Base-by-base conservation (phyloP, 208 protist genomes). In the Leishmania arabica region DNA sequence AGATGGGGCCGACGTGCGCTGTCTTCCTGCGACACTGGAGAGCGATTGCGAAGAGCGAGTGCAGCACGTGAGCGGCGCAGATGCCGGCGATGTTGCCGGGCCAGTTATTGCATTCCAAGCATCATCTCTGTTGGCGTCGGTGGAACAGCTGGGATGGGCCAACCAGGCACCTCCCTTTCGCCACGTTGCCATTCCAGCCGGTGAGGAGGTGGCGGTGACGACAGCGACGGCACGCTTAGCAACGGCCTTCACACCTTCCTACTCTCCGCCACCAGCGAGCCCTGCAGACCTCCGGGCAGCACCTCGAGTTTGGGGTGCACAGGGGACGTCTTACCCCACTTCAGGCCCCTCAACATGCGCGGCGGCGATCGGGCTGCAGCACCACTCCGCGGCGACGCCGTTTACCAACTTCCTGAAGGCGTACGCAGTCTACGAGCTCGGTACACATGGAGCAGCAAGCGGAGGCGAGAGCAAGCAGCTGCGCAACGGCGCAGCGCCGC, bases 381-480 rank as follows among this genome's bases (percentile, higher is more conserved):
- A 62, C 31, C 21, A 13, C 45, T 76, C 72, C 34, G 53, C 42
- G 8, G 8, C 42, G 42, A 83, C 81, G 13, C 81, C 79, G 17
- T 85, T 90, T 45, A 85, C 60, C 4, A 82, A 84, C 65, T 91
- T 91, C 49, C 19, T 91, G 69, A 91, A 91, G 70, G 88, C 88
- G 19, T 91, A 84, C 64, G 82, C 85, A 19, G 68, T 86, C 58
- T 83, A 81, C 49, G 17, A 72, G 0, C 71, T 82, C 2, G 2
- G 31, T 7, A 45, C 72, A 45, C 31, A 45, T n/a, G 70, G 70
- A 37, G 40, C 40, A 37, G 31, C 40, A 45, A 31, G 68, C 45
- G 24, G 45, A 15, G 42, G 45, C 45, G 68, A 53, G 68, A 72
- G 68, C 68, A 51, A 13, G 68, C 24, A 72, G 34, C 27, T 49